Conservation (phyloP, 2,329 filamentous ascomycete genomes). For the Calonectria honghensis region DNA sequence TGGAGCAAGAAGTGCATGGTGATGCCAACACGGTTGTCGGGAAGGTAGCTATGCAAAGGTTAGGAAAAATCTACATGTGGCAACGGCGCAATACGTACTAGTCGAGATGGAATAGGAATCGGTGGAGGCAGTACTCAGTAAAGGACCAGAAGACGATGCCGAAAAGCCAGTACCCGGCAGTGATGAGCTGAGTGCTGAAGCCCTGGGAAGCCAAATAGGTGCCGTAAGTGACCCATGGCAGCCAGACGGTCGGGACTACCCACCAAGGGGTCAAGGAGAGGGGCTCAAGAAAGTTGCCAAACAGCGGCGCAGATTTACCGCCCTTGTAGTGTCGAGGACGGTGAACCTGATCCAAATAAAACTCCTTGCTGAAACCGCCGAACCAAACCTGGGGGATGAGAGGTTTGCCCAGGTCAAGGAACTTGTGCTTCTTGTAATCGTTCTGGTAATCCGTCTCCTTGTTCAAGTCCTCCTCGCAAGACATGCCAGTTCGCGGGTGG, state of each 20-base stretch:
- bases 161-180: conserved; percentile 78
- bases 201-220: conserved; percentile 79
- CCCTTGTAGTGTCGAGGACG: conserved; percentile 96
- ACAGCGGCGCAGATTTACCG: conserved; percentile 92
- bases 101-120: conserved; percentile 96
- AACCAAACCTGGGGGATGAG: conserved; percentile 91
- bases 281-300: conserved; percentile 99
- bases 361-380: conserved; percentile 93
- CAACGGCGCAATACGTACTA: conserved; percentile 74
- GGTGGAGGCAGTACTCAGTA: conserved; percentile 91
- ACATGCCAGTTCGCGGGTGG: conserved; percentile 88
- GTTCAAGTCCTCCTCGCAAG: conserved; percentile 88
- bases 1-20: conserved; percentile 95
- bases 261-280: conserved; percentile 96
- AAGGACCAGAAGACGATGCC: conserved; percentile 91
- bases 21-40: conserved; percentile 91
- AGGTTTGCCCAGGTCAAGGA: conserved; percentile 90
- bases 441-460: conserved; percentile 85
- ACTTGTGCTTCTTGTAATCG: conserved; percentile 95
- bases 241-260: conserved; percentile 88
- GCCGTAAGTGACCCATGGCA: conserved; percentile 86
- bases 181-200: conserved; percentile 68
- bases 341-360: conserved; percentile 97
- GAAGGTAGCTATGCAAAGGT: conserved; percentile 79
- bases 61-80: conserved; percentile 52